These are phyloP conservation scores for Rubia tinctorum DNA, from an alignment of 305 asterid species.

Conservation along the genomic window DNA sequence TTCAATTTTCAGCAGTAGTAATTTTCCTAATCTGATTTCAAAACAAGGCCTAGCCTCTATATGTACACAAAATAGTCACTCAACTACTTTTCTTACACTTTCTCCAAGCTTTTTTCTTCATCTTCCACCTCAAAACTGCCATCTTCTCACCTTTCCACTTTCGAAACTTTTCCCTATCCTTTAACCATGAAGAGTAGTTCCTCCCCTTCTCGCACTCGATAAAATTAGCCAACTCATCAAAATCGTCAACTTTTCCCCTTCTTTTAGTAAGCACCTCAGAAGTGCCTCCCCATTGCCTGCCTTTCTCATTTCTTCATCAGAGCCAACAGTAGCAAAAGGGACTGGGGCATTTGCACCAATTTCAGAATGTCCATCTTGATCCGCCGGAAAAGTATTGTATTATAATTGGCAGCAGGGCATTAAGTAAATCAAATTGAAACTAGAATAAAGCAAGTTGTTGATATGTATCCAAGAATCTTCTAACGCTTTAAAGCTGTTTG, in stretches of 20 bases:
- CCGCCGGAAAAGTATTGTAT: conserved; percentile 18
- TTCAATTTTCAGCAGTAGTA: background rate
- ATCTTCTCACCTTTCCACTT: conserved; percentile 52
- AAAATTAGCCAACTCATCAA: conserved; percentile 60
- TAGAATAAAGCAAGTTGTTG: background rate
- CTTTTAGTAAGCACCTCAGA: conserved; percentile 41
- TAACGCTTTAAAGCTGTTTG: background rate
- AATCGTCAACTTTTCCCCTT: conserved; percentile 21
- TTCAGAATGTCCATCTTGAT: conserved; percentile 26
- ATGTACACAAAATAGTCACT: background rate
- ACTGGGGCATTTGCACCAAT: conserved; percentile 18
- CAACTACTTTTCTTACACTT: conserved; percentile 26
- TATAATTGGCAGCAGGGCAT: conserved; percentile 11
- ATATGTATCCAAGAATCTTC: no score
- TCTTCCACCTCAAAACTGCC: conserved; percentile 69
- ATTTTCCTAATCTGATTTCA: background rate
- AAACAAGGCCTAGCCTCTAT: background rate
- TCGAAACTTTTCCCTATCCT: conserved; percentile 49
- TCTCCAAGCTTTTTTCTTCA: conserved; percentile 59
- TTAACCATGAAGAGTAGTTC: conserved; percentile 68
- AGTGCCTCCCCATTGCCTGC: conserved; percentile 59
- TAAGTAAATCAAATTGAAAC: background rate
- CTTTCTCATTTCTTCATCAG: conserved; percentile 64
- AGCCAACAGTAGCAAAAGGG: conserved; percentile 20
- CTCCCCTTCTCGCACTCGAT: conserved; percentile 67